These are phyloP conservation scores for Andrographis paniculata DNA, from an alignment of 305 asterid species.

Conservation along the genomic window DNA sequence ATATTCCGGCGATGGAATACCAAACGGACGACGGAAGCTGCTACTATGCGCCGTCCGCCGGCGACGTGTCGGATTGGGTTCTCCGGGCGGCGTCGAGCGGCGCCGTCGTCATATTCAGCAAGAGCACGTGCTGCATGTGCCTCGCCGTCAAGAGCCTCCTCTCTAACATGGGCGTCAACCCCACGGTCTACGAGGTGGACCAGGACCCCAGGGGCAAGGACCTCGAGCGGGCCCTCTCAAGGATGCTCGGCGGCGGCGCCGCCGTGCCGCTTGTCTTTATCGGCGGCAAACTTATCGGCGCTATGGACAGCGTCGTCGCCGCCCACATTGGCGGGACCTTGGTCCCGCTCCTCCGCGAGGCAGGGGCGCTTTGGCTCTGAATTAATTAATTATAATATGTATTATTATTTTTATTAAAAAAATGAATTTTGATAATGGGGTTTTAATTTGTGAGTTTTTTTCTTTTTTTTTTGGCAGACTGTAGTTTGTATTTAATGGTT, in stretches of 20 bases:
- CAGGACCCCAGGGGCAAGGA: conserved; percentile 21
- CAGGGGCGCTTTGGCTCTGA: too few species aligned
- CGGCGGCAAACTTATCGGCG: conserved; percentile 46
- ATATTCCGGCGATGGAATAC: too few species aligned
- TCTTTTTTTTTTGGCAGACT: too few species aligned
- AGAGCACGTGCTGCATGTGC: conserved; percentile 37
- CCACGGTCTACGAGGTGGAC: conserved; percentile 30
- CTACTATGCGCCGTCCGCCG: too few species aligned
- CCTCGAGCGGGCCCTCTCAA: conserved; percentile 8
- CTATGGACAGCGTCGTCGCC: conserved; percentile 34
- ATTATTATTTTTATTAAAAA: too few species aligned
- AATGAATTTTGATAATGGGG: too few species aligned
- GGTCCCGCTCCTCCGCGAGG: conserved; percentile 41
- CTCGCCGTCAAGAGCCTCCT: conserved; percentile 28
- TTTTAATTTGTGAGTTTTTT: too few species aligned
- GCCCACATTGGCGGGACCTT: conserved; percentile 42
- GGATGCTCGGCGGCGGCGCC: neutral
- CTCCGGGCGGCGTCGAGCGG: conserved; percentile 26
- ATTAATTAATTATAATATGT: too few species aligned
- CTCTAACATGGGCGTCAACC: conserved; percentile 31
- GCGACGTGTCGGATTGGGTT: too few species aligned
- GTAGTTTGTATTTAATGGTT: too few species aligned
- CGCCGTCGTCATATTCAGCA: conserved; percentile 37
- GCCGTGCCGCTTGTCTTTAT: conserved; percentile 41
- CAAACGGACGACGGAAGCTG: too few species aligned